Evolutionary conservation across 345 rosid species (phyloP), one percentile per base, ranked within the genome.

Genomic region (Dovyalis caffra): DNA sequence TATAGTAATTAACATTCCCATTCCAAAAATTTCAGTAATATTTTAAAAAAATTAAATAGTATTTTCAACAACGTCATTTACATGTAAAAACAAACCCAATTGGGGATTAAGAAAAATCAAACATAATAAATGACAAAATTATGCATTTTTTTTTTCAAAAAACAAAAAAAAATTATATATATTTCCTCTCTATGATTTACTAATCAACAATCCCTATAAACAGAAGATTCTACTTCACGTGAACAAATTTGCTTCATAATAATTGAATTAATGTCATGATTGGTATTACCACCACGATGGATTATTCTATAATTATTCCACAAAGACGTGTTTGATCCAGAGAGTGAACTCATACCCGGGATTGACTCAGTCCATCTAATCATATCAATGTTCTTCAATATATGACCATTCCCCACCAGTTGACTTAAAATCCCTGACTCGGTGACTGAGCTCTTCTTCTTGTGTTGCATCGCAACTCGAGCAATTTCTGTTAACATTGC

Each of bases 401-500:
- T 58, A 25, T 83, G 79, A 58, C 72, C 87, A 47, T 80, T 91
- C 53, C 87, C 79, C 0, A 84, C 92, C 73, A 95, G 94, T 76
- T 90, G 90, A 79, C 86, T 89, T 88, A 95, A 32, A 20, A 91
- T 84, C 1, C 57, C 87, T 0, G 91, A 77, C 78, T 95, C 99
- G 0, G 87, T 65, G 1, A 86, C 79, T 25, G 79, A 64, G 77
- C 72, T 72, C 88, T 79, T 89, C 76, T 82, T 86, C 88, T 85
- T 89, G 45, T 81, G 90, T 67, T 81, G 90, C 90, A 88, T 85
- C 28, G 94, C 73, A 8, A 81, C 90, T 69, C 96, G 83, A 26
- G 83, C 99, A 21, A 95, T 86, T 76, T 87, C 93, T 0, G 89
- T 93, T 69, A 89, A 76, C 97, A 95, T 89, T 34, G 88, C 80